Percentiles rank a stretch among this genome's conserved stretches.
Conservation (phyloP, 768 basidiomycete genomes). For the Tylopilus felleus region DNA sequence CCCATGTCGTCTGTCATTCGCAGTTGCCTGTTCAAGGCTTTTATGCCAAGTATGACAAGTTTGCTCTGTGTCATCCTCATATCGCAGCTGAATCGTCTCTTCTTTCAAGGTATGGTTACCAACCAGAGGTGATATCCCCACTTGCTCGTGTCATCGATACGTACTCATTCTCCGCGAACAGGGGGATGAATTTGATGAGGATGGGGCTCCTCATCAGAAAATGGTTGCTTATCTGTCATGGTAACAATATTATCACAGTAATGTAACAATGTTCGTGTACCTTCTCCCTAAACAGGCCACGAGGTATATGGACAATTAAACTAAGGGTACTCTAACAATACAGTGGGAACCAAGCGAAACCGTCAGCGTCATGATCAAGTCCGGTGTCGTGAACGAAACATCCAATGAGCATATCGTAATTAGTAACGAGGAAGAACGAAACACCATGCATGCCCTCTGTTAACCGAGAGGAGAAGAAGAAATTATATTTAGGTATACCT, state of each 20-base stretch:
- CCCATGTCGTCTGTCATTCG: constrained; percentile 59
- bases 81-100: constrained; percentile 8
- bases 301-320: constrained; percentile 34
- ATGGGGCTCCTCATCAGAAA: constrained; percentile 82
- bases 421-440: constrained; percentile 32
- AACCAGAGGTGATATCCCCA: constrained; percentile 50
- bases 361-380: constrained; percentile 30
- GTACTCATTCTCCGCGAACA: constrained; percentile 33
- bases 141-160: constrained; percentile 19
- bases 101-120: constrained; percentile 62
- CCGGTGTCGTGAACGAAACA: constrained; percentile 29
- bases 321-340: constrained; percentile 40
- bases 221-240: constrained; percentile 61
- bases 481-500: constrained; percentile 36
- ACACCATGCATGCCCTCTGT: constrained; percentile 6
- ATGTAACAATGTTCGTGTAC: constrained; percentile 23
- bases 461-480: constrained; percentile 15
- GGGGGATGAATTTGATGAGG: constrained; percentile 77
- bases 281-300: constrained; percentile 14
- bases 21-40: constrained; percentile 68
- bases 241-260: constrained; percentile 29
- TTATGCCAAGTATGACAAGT: constrained; percentile 61
- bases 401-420: constrained; percentile 18
- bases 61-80: constrained; percentile 9
- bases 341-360: constrained; percentile 34